A percentile compares a stretch with the other conserved stretches of the same genome.
These are phyloP conservation scores for Astragalus membranaceus DNA, from an alignment of 306 rosid species.

Conservation along the genomic window DNA sequence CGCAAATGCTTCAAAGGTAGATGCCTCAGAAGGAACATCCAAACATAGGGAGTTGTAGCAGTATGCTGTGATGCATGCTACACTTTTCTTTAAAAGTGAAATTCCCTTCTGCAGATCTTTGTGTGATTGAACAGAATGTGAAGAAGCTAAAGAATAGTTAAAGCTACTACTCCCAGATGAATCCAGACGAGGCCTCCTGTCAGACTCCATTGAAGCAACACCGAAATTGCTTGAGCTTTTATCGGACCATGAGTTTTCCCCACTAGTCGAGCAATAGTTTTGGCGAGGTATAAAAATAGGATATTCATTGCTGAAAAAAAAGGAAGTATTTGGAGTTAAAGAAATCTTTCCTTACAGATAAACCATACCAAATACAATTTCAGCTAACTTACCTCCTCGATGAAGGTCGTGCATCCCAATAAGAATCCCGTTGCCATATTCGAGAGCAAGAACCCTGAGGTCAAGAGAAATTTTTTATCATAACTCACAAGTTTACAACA, in stretches of 20 bases:
- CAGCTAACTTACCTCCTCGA: conserved; percentile 59
- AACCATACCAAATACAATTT: conserved; percentile 8
- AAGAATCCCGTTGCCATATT: conserved; percentile 94
- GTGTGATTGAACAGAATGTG: conserved; percentile 73
- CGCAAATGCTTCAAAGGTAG: conserved; percentile 92
- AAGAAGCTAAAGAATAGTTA: conserved; percentile 68
- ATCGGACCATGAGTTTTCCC: conserved; percentile 92
- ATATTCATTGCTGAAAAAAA: conserved; percentile 72
- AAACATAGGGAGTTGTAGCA: conserved; percentile 73
- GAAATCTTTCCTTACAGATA: conserved; percentile 5
- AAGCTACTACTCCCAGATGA: conserved; percentile 77
- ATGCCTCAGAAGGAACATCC: conserved; percentile 82
- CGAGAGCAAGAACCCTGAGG: conserved; percentile 94
- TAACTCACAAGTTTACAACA: neutral
- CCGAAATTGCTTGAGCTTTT: conserved; percentile 92
- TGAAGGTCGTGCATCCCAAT: conserved; percentile 84
- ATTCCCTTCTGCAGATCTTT: conserved; percentile 91
- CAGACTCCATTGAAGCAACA: conserved; percentile 92
- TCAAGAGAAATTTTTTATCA: neutral
- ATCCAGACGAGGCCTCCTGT: conserved; percentile 63
- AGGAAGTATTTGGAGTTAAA: conserved; percentile 24
- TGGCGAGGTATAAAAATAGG: conserved; percentile 95
- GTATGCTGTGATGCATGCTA: conserved; percentile 82
- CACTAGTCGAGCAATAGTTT: conserved; percentile 74
- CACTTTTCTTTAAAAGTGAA: conserved; percentile 88